Base-by-base conservation (phyloP, 441 rosid genomes). In the Metrosideros polymorpha region DNA sequence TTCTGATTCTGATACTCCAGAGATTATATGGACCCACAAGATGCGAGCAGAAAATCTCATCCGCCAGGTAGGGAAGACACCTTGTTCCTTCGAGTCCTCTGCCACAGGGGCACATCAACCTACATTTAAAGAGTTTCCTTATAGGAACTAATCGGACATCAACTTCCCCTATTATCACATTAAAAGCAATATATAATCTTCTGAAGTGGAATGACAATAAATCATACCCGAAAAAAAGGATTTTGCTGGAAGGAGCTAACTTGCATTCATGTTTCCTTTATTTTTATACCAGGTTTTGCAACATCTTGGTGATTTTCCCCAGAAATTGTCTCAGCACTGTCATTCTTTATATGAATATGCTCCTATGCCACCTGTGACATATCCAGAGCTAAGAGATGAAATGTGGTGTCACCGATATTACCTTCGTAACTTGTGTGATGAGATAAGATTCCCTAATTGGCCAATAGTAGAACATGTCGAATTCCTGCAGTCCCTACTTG, bases 361-460 rank as follows among this genome's bases (percentile, higher is more conserved):
- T 88, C 99, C 99, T 30, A 98, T 98, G 96, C 99, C 99, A 86
- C 99, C 99, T 86, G 99, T 96, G 88, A 98, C 99, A 22, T 98
- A 98, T 88, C 99, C 99, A 86, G 99, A 98, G 90, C 94, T 98
- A 86, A 95, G 94, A 95, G 99, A 98, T 94, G 99, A 98, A 93
- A 98, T 98, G 99, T 98, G 99, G 99, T 98, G 99, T 91, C 99
- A 98, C 88, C 99, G 99, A 39, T 98, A 98, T 88, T 98, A 98
- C 92, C 99, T 98, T 42, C 91, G 98, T 82, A 98, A 98, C 90
- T 91, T 98, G 85, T 98, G 99, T 88, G 98, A 98, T 88, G 99
- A 97, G 90, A 95, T 95, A 86, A 95, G 94, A 49, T 98, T 98
- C 93, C 99, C 99, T 43, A 97, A 95, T 89, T 98, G 99, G 99